Base-by-base conservation (phyloP, 1,139 yeast genomes). In the Yamadazyma spencermartinsiae region DNA sequence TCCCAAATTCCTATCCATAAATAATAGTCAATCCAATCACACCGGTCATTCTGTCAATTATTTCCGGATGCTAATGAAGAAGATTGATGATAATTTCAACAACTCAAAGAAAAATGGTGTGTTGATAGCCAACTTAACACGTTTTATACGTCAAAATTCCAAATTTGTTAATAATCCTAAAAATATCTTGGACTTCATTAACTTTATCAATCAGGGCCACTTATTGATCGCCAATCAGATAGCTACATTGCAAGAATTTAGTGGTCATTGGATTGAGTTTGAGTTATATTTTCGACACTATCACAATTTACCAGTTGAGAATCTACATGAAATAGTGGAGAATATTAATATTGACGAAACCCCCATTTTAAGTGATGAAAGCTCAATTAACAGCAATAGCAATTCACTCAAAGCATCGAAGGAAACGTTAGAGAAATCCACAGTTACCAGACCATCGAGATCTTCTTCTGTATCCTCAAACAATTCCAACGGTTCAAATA, bases 41-140 rank as follows among this genome's bases (percentile, higher is more conserved):
- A 15, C 31, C 9, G 31, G 31, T 12, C 31, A 28, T 28, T 28
- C 31, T 9, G 31, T 28, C 11, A 63, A 62, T 35, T 64, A 51
- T 40, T 71, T 58, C 49, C 66, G 56, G 40, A 46, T 42, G 33
- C 41, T 65, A 2, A 50, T 79, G 31, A 60, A 55, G 11, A 58
- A 58, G 13, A 58, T 75, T 45, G 75, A 74, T 25, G 74, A 68
- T 4, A 56, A 62, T 31, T 75, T 78, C 54, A 69, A 69, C 40
- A 58, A 66, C 4, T 55, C 76, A 11, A 77, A 66, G 48, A 78
- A 74, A 45, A 80, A 77, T 48, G 79, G 79, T 10, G 65, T 75
- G 13, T 52, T 80, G 17, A 59, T 79, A 27, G 78, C 82, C 7
- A 68, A 70, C 6, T 61, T 79, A 28, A 65, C 80, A 0, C 65